These are phyloP conservation scores for Penicillium carneum DNA, from an alignment of 2,329 filamentous ascomycete species.

Conservation along the genomic window DNA sequence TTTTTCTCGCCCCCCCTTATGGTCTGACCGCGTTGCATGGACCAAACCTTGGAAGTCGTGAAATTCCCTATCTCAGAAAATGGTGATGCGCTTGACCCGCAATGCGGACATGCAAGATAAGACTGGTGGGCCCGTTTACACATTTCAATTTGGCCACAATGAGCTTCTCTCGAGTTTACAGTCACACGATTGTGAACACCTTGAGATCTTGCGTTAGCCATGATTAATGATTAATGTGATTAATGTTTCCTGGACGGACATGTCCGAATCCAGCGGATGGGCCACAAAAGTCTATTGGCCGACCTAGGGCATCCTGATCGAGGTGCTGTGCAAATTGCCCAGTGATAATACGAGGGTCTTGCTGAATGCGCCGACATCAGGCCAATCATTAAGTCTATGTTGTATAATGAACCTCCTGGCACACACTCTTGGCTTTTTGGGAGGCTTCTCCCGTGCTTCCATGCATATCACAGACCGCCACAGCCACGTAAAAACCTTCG, in stretches of 20 bases:
- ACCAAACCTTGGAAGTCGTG: neutral
- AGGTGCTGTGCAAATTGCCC: neutral
- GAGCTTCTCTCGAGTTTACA: neutral
- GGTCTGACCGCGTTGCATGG: neutral
- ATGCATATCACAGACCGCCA: conserved; percentile 38
- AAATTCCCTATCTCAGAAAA: neutral
- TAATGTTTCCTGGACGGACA: neutral
- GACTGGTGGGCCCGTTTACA: neutral
- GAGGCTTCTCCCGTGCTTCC: conserved; percentile 41
- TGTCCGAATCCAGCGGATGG: neutral
- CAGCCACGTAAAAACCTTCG: conserved; percentile 10
- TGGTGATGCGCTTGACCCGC: neutral
- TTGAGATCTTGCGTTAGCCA: neutral
- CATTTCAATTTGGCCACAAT: neutral
- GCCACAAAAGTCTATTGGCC: conserved; percentile 8
- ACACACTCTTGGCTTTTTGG: neutral
- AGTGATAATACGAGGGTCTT: conserved; percentile 9
- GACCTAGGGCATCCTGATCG: neutral
- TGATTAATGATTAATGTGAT: neutral
- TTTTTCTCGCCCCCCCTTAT: conserved; percentile 2
- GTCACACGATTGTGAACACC: neutral
- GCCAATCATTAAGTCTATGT: neutral
- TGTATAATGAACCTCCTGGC: neutral
- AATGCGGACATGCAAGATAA: conserved; percentile 8
- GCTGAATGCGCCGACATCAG: neutral